Base-by-base conservation (phyloP, 1,139 yeast genomes). In the Lodderomyces elongisporus region DNA sequence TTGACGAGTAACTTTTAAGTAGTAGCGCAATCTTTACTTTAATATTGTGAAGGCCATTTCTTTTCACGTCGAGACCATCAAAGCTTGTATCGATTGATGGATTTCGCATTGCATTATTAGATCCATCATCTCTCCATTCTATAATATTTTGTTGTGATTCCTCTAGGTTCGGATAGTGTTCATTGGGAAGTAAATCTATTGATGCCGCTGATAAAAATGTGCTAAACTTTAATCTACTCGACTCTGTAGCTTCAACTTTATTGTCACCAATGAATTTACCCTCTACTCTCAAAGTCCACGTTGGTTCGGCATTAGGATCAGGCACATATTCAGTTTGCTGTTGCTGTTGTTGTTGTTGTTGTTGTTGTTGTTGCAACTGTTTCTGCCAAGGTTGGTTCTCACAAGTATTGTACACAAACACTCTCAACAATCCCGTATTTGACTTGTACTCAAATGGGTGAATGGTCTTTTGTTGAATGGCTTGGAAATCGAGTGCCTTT, bases 311-410 rank as follows among this genome's bases (percentile, higher is more conserved):
- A 6, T 47, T 35, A 5, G 53, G 46, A 14, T 54, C 55, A 2
- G 48, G 40, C 2, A 51, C 45, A 22, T 47, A 42, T 13, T 33
- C 14, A 4, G 53, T 55, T 32, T 49, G 47, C 14, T 24, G 26
- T 20, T 20, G 22, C 10, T 20, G 9, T 20, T 20, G 22, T 10
- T 20, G 22, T n/a, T n/a, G n/a, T n/a, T n/a, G n/a, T 5, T 16
- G 4, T 43, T 52, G 56, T n/a, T n/a, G n/a, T 43, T 48, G 47
- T 27, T 46, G 56, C 34, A 65, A 58, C 37, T 62, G 67, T 33
- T 66, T 66, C 53, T 89, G 97, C 98, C 98, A 91, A 30, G 93
- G 87, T 60, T 91, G 97, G 54, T 85, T 85, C 42, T 79, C 84
- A 28, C 83, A 69, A 2, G 87, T 81, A 54, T 85, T 88, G 48